Base-by-base conservation (phyloP, 805 yeast species). In the Candida nemodendra region DNA sequence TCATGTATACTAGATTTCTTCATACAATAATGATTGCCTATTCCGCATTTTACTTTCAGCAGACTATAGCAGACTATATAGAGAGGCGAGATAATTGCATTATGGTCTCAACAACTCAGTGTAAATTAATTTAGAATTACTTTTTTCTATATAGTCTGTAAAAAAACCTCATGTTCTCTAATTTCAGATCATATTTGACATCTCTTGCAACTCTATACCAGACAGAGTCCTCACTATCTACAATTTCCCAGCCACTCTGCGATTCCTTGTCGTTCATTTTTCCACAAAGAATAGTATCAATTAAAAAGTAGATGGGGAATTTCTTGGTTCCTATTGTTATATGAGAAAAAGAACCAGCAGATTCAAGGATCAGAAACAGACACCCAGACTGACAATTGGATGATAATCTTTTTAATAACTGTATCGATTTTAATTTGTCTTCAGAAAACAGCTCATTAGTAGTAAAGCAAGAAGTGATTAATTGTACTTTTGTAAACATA, bases 341-440 rank as follows among this genome's bases (percentile, higher is more conserved):
- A 50, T 86, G 81, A 1, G 95, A 85, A 60, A 81, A 88, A 8
- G 95, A 84, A 0, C 96, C 96, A 0, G 96, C 96, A 62, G 93
- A 82, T 53, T 88, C 96, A 2, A 86, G 76, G 17, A 88, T 77
- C 30, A 89, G 65, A 24, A 88, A 60, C 19, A 74, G 59, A 12
- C 86, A 62, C 0, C 90, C 93, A 1, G 58, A 38, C 24, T 61
- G 54, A 59, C 95, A 85, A 6, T 55, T 28, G 4, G 54, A 46
- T 37, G 76, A 71, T 41, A 88, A 59, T 9, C 62, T 54, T 42
- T 79, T 79, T 36, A 88, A 65, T 34, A 84, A 67, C 37, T 70
- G 64, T 26, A 86, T 72, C 4, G 95, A 74, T 29, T 70, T 76
- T 0, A 76, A 64, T 50, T 74, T 78, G 44, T 86, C 75, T 44